Evolutionary conservation across 148 eudicot genomes (phyloP).

Genomic region (Dianthus caryophyllus): DNA sequence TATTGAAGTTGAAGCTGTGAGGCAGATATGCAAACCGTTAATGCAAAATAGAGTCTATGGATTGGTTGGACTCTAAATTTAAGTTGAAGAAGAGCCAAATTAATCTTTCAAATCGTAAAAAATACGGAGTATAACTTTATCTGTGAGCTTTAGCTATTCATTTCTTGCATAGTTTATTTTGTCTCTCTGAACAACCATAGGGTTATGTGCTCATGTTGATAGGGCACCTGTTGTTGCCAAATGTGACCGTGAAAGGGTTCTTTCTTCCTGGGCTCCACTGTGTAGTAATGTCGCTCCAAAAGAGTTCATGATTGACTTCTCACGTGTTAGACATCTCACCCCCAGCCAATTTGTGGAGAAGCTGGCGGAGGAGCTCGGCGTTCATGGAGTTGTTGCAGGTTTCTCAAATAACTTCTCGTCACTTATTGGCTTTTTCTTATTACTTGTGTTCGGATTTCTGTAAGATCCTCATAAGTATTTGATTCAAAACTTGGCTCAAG

Average conservation of each 20-base stretch:
- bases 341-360: conserved; percentile 94
- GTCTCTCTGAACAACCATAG: neutral
- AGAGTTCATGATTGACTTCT: conserved; percentile 66
- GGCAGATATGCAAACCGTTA: too few species aligned
- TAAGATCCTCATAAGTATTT: too few species aligned
- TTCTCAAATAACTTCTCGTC: neutral
- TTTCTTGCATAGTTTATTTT: neutral
- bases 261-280: conserved; percentile 78
- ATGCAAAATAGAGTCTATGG: too few species aligned
- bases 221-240: conserved; percentile 98
- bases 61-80: too few species aligned
- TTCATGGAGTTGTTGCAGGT: conserved; percentile 96
- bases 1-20: too few species aligned
- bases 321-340: conserved; percentile 70
- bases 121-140: too few species aligned
- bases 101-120: too few species aligned
- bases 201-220: conserved; percentile 18
- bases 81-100: too few species aligned
- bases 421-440: neutral
- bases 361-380: conserved; percentile 71
- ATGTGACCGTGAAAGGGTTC: conserved; percentile 83
- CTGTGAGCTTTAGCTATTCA: neutral
- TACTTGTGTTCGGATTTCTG: neutral
- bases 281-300: conserved; percentile 62
- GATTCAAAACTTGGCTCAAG: too few species aligned